Conservation (phyloP, 1,139 yeast species). For the Blastobotrys arbuscula region DNA sequence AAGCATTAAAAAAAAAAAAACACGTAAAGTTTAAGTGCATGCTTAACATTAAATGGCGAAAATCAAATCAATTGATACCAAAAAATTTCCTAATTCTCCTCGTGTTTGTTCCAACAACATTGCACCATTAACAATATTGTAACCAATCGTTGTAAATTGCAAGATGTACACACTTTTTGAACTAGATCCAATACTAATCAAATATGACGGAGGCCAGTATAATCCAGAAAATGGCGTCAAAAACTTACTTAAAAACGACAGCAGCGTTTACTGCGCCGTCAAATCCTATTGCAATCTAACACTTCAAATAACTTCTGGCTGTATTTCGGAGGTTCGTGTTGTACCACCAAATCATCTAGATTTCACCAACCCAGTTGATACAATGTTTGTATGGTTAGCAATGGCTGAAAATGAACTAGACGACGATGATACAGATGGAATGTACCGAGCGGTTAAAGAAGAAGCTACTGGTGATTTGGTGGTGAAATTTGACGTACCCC, state of each 20-base stretch:
- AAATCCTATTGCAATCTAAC: slow-evolving; percentile 15
- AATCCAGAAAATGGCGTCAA: slow-evolving; percentile 10
- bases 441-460: not conserved
- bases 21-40: too few relatives aligned
- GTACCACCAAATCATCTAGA: slow-evolving; percentile 17
- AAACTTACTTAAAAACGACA: slow-evolving; percentile 13
- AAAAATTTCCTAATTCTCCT: too few relatives aligned
- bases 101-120: too few relatives aligned
- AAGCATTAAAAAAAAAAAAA: too few relatives aligned
- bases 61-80: too few relatives aligned
- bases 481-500: slow-evolving; percentile 13
- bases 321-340: slow-evolving; percentile 15
- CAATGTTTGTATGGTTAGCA: slow-evolving; percentile 15
- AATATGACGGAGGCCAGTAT: slow-evolving; percentile 17
- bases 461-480: slow-evolving; percentile 12
- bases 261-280: slow-evolving; percentile 19
- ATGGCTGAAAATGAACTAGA: slow-evolving; percentile 5
- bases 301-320: slow-evolving; percentile 10
- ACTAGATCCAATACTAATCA: slow-evolving; percentile 8
- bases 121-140: too few relatives aligned
- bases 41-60: too few relatives aligned
- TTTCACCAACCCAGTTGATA: slow-evolving; percentile 20
- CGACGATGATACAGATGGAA: too few relatives aligned
- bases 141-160: too few relatives aligned
- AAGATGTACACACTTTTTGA: not conserved